Evolutionary conservation across 805 yeast genomes (phyloP), one percentile per base, ranked within the genome.

Genomic region (Saturnispora galanensis): DNA sequence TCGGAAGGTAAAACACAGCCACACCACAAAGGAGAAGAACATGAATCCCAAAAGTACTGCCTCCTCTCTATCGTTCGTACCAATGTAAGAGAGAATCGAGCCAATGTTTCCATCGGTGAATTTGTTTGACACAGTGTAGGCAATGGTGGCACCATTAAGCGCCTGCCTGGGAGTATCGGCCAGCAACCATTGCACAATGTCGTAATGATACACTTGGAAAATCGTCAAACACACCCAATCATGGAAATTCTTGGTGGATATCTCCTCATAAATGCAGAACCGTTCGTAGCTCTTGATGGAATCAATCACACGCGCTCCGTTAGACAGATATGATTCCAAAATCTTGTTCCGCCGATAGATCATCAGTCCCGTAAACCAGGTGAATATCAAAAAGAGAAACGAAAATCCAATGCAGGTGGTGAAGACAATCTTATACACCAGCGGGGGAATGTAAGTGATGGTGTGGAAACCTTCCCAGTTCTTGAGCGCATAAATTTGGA

Each of bases 81-180:
- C 45, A 31, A 42, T 36, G 10, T 37, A 15, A 11, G 18, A 13
- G 7, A 42, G 71, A 37, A 79, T 76, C 7, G 58, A 51, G 32
- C 72, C 65, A 47, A 71, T 69, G 41, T 63, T 55, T 21, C 55
- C 49, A 12, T 58, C 53, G 43, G 70, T 67, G 49, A 68, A 66
- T 34, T 59, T 49, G 42, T 67, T 71, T 12, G 74, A 73, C 31
- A 69, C 65, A 1, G 77, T 66, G 33, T 73, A 77, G 45, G 76
- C 76, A 51, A 66, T 68, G 9, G 96, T 85, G 52, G 84, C 66
- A 26, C 88, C 83, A 57, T 87, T 87, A 50, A 87, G 74, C 1
- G 84, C 80, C 62, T 87, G 96, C 62, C 96, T 76, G 18, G 96
- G 96, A 13, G 88, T 72, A 52, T 87, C 95, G 0, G 95, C 88